Conservation (phyloP, 164 flowering plant genomes). For the Magnolia sinica region DNA sequence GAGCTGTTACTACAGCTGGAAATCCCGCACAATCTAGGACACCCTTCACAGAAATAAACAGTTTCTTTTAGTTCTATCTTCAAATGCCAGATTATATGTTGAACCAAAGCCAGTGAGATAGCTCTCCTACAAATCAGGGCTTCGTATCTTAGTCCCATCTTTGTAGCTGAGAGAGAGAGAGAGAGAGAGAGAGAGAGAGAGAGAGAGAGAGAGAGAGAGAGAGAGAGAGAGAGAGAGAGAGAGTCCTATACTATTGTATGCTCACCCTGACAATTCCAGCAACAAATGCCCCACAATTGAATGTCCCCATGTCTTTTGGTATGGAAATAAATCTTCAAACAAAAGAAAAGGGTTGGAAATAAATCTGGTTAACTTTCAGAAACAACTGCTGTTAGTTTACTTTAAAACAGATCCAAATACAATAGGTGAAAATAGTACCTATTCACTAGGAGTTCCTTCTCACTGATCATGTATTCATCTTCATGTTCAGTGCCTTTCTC, state of each 20-base stretch:
- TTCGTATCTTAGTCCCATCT: not conserved
- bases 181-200: too few species aligned
- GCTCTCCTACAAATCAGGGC: not conserved
- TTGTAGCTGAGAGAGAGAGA: too few species aligned
- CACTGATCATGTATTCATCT: conserved; percentile 99
- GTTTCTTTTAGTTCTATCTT: conserved; percentile 15
- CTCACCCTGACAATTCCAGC: conserved; percentile 97
- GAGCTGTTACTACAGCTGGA: conserved; percentile 97
- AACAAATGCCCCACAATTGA: conserved; percentile 99
- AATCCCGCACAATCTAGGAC: conserved; percentile 93
- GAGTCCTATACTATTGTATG: not conserved
- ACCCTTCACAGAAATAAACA: conserved; percentile 49
- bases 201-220: too few species aligned
- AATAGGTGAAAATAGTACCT: conserved; percentile 33
- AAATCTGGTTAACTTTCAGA: not conserved
- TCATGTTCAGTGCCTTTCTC: conserved; percentile 99
- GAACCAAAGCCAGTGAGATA: not conserved
- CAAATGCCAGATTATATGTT: conserved; percentile 2
- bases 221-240: conserved; percentile 3
- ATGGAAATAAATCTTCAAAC: conserved; percentile 80
- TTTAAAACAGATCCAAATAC: not conserved
- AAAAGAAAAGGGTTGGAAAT: conserved; percentile 5
- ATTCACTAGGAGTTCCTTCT: conserved; percentile 96
- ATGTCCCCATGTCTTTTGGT: conserved; percentile 99
- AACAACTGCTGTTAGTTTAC: conserved; percentile 4